Base-by-base conservation (phyloP, 306 rosid species). In the Acacia melanoxylon region DNA sequence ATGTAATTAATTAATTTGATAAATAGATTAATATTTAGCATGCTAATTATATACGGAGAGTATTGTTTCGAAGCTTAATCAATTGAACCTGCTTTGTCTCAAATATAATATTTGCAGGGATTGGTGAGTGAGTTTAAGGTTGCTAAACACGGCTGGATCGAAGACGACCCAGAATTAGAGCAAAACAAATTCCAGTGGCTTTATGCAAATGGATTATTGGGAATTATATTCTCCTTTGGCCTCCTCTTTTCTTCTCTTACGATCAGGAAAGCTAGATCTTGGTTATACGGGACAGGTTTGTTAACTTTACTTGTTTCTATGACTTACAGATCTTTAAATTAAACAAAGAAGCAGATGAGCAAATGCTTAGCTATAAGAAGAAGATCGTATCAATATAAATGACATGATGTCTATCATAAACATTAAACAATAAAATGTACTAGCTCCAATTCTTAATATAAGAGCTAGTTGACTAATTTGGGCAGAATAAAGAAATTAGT, bases 211-310 rank as follows among this genome's bases (percentile, higher is more conserved):
- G 98, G 98, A 76, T 79, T 95, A 68, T 69, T 95, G 46, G 98
- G 92, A 24, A 29, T 90, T 75, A 77, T 95, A 82, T 93, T 91
- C 82, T 84, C 92, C 82, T 84, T 85, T 77, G 97, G 97, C 63
- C 92, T 93, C 75, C 97, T 95, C 58, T 89, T 42, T 78, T 87
- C 97, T 71, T 80, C 97, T 52, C 78, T 93, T 29, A 95, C 87
- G 81, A 93, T 91, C 86, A 88, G 97, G 85, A 91, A 82, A 79
- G 98, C 98, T 1, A 90, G 98, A 79, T 90, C 97, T 33, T 95
- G 98, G 98, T 84, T 87, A 78, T 95, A 89, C 46, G 91, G 92
- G 27, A 88, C 97, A 91, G 95, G 95, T 95, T 86, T 78, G 92
- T 83, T 51, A 41, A 19, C 4, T 62, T 25, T 37, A 6, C 8